Conservation (phyloP, 495 filamentous ascomycete species). For the Cercophora samala region DNA sequence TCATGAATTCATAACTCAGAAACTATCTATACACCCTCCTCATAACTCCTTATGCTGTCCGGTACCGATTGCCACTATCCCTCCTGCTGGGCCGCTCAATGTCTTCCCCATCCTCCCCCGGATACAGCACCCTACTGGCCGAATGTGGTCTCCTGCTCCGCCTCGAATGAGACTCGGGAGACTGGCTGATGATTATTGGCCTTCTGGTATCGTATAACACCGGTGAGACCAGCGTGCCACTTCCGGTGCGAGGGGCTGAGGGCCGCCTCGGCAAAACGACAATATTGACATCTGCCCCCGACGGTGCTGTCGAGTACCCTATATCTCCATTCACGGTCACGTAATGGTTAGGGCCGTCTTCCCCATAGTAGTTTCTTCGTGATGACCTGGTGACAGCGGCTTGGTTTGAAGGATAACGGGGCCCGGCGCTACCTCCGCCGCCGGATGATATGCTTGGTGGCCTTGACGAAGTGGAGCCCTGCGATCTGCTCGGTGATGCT, state of each 20-base stretch:
- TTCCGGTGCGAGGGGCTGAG: not conserved
- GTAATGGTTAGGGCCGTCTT: not conserved
- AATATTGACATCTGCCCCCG: not conserved
- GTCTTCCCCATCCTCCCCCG: not conserved
- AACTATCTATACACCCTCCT: not conserved
- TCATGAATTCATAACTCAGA: not conserved
- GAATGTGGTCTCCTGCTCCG: not conserved
- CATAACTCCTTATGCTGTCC: not conserved
- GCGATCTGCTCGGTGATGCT: not conserved
- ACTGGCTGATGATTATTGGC: not conserved
- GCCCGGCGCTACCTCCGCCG: not conserved
- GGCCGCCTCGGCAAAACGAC: not conserved
- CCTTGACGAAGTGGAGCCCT: not conserved
- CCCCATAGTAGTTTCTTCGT: not conserved
- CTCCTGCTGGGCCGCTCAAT: not conserved
- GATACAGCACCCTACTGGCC: not conserved
- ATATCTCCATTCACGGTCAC: not conserved
- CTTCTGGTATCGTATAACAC: not conserved
- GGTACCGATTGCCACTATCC: not conserved
- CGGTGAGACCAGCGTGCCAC: not conserved
- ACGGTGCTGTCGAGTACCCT: not conserved
- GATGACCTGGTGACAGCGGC: not conserved
- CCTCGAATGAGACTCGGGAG: not conserved
- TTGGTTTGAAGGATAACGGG: not conserved
- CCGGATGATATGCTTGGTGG: not conserved